A percentile compares a stretch with the other conserved stretches of the same genome.
Conservation (phyloP, 495 filamentous ascomycete species). For the Hypoxylon subgilvum region DNA sequence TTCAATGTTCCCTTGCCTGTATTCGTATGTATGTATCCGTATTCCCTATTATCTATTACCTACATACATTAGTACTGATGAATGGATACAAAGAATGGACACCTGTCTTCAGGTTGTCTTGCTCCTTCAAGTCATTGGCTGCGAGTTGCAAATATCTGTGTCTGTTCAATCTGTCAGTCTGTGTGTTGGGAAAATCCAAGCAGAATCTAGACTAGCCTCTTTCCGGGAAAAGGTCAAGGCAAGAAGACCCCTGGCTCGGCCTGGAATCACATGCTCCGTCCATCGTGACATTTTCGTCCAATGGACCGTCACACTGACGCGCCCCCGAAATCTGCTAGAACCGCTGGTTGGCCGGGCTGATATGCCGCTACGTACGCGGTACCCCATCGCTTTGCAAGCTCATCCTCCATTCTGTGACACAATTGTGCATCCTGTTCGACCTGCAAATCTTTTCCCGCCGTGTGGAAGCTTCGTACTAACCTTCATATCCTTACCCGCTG, state of each 20-base stretch:
- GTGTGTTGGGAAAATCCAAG: constrained; percentile 1
- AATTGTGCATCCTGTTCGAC: constrained; percentile 20
- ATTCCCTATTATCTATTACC: no score
- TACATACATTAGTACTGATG: no score
- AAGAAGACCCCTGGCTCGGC: neutral
- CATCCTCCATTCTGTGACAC: constrained; percentile 27
- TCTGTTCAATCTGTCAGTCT: constrained; percentile 12
- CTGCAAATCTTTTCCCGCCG: constrained; percentile 15
- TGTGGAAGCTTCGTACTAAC: neutral
- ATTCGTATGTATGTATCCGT: no score
- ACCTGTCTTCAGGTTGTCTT: no score
- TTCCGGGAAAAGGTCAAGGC: constrained; percentile 1
- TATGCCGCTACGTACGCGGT: no score
- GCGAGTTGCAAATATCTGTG: no score
- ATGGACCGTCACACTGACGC: neutral
- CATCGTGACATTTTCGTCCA: constrained; percentile 24
- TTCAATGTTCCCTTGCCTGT: no score
- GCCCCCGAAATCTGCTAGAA: neutral
- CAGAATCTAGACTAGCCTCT: neutral
- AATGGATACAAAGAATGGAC: no score
- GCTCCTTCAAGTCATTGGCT: no score
- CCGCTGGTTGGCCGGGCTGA: constrained; percentile 29
- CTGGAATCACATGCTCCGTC: constrained; percentile 35
- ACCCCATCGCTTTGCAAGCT: constrained; percentile 27
- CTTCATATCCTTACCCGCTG: neutral